Conservation (phyloP, 805 yeast species). For the Yamadazyma kitorensis region DNA sequence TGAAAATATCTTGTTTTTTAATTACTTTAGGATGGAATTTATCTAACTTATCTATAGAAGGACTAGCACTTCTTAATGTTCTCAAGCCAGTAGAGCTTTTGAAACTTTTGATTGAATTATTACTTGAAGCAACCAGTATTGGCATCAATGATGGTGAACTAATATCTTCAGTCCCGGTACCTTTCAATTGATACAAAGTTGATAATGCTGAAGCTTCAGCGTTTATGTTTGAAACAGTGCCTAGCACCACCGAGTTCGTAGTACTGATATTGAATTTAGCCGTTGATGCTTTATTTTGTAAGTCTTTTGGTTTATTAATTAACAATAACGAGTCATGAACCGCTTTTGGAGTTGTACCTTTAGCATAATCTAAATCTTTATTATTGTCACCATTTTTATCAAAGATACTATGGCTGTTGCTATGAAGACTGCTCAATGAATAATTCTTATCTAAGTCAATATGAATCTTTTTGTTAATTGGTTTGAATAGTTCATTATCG, state of each 20-base stretch:
- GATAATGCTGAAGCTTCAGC: constrained; percentile 35
- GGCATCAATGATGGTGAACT: constrained; percentile 6
- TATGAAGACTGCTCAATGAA: background rate
- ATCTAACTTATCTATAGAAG: background rate
- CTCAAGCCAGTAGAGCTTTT: background rate
- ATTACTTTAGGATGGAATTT: constrained; percentile 6
- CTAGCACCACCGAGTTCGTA: constrained; percentile 33
- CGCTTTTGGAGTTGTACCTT: constrained; percentile 9
- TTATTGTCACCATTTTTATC: background rate
- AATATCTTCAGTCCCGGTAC: constrained; percentile 8
- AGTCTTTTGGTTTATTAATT: constrained; percentile 6
- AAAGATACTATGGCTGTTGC: too few relatives aligned
- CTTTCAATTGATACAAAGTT: constrained; percentile 34
- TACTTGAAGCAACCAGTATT: constrained; percentile 1
- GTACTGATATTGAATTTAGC: constrained; percentile 27
- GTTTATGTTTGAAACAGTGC: constrained; percentile 30
- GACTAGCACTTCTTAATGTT: constrained; percentile 1
- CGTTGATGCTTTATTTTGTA: constrained; percentile 13
- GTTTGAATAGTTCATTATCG: constrained; percentile 56
- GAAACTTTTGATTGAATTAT: constrained; percentile 8
- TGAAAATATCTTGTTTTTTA: constrained; percentile 10
- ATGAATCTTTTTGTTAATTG: constrained; percentile 7
- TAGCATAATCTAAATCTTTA: background rate
- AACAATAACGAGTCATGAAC: constrained; percentile 12
- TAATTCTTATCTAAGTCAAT: background rate